phyloP scores from a whole-genome alignment of 2,329 filamentous ascomycete species.

The Kalmusia sp. region DNA sequence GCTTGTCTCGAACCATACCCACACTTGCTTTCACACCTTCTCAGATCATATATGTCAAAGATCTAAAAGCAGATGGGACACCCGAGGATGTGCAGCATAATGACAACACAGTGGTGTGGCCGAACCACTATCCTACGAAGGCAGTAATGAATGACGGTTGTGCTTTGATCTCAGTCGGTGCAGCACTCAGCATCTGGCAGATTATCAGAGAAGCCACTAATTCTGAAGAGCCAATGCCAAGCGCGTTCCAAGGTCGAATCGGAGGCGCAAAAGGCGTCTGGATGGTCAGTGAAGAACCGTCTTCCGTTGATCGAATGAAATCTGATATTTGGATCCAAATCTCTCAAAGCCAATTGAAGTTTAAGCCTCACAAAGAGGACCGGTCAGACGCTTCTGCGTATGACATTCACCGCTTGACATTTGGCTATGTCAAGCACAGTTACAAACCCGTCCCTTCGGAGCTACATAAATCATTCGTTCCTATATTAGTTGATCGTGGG shows the following conservation, averaged over 20 bases:
- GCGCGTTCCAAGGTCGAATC: slow-evolving; percentile 72
- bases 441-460: slow-evolving; percentile 58
- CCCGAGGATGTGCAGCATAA: slow-evolving; percentile 45
- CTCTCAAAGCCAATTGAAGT: slow-evolving; percentile 72
- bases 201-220: slow-evolving; percentile 60
- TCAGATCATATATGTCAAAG: slow-evolving; percentile 42
- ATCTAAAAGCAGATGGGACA: slow-evolving; percentile 40
- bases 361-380: slow-evolving; percentile 58
- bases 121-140: slow-evolving; percentile 2
- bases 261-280: slow-evolving; percentile 79
- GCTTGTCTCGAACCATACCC: slow-evolving; percentile 49
- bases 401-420: slow-evolving; percentile 63
- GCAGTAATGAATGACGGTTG: slow-evolving; percentile 64
- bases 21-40: slow-evolving; percentile 44
- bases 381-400: slow-evolving; percentile 48
- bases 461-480: slow-evolving; percentile 73
- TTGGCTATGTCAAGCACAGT: slow-evolving; percentile 67
- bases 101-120: slow-evolving; percentile 41
- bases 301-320: slow-evolving; percentile 51
- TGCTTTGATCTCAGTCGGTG: slow-evolving; percentile 66
- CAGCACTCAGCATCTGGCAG: slow-evolving; percentile 62
- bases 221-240: slow-evolving; percentile 70
- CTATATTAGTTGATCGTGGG: slow-evolving; percentile 69
- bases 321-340: slow-evolving; percentile 68
- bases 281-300: slow-evolving; percentile 64